Evolutionary conservation across 768 basidiomycete species (phyloP), one percentile per base, ranked within the genome.

Genomic region (Boletus eberwhitei): DNA sequence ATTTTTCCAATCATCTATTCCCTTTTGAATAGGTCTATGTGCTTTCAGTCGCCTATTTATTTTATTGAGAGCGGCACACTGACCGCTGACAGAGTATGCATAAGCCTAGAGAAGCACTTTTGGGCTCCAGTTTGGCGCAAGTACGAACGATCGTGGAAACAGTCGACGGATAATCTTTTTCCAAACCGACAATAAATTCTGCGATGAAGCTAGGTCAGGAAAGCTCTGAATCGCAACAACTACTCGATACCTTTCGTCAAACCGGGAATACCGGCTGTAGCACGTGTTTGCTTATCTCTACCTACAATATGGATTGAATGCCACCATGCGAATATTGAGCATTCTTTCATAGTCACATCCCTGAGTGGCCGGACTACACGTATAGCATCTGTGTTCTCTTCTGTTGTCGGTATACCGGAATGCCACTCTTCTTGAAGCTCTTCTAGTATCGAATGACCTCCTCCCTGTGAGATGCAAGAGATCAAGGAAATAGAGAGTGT

Each of bases 101-200:
- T 8, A 59, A 63, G 1, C 73, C 75, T 8, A 70, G 69, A 0
- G 82, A 72, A 3, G 70, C 74, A 50, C 79, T 70, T 65, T 87
- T 91, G 0, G 91, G 83, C 9, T 83, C 78, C 26, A 93, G 70
- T 69, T 93, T 93, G 6, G 78, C 84, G 62, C 88, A 90, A 1
- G 91, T 93, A 35, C 87, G 81, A 22, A 84, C 84, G 47, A 93
- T 88, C 0, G 91, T 84, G 8, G 89, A 91, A 12, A 93, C 91
- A 0, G 91, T 93, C 0, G 90, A 90, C 4, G 91, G 91, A 66
- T 87, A 93, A 66, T 92, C 85, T 48, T 79, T 82, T 70, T 93
- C 91, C 29, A 93, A 66, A 3, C 89, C 86, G 19, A 87, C 71
- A 53, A 93, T 88, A 61, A 93, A 93, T 66, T 86, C 91, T 91